phyloP scores from a whole-genome alignment of 129 eudicot genomes.

The Artemisia annua region DNA sequence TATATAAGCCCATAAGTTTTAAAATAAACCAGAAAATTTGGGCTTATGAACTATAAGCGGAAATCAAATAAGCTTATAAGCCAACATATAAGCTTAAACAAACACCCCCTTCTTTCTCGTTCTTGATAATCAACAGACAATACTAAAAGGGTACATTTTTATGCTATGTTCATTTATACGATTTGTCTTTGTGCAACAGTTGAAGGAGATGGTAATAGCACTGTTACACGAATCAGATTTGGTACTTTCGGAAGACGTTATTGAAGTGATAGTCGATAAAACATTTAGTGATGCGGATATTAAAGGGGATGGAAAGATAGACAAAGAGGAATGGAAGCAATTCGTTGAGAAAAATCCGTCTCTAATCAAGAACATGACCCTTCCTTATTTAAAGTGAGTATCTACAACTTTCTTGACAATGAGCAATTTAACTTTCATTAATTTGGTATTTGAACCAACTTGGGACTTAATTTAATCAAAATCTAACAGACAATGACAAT shows the following conservation, averaged over 20 bases:
- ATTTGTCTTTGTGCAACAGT: slow-evolving; percentile 35
- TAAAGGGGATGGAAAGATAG: slow-evolving; percentile 85
- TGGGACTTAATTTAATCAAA: background rate
- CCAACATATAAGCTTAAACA: too few relatives aligned
- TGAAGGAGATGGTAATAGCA: slow-evolving; percentile 89
- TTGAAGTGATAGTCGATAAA: slow-evolving; percentile 83
- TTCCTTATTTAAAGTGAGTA: slow-evolving; percentile 87
- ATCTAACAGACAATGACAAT: background rate
- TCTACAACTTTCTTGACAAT: background rate
- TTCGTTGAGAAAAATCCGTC: slow-evolving; percentile 77
- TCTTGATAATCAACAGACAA: too few relatives aligned
- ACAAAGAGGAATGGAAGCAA: slow-evolving; percentile 84
- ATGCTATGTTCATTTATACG: too few relatives aligned
- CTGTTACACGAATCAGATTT: slow-evolving; percentile 85
- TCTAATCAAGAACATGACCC: slow-evolving; percentile 94
- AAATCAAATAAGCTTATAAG: too few relatives aligned
- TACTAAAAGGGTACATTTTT: too few relatives aligned
- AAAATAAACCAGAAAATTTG: too few relatives aligned
- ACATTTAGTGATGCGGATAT: slow-evolving; percentile 77
- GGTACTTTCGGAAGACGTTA: slow-evolving; percentile 64
- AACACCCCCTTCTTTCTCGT: too few relatives aligned
- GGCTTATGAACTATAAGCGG: too few relatives aligned
- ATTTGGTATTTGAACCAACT: too few relatives aligned
- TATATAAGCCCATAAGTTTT: too few relatives aligned
- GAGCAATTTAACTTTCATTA: background rate